A percentile compares a stretch with the other conserved stretches of the same genome.
phyloP scores from a whole-genome alignment of 176 grass and related monocot species.

The Phoenix dactylifera region DNA sequence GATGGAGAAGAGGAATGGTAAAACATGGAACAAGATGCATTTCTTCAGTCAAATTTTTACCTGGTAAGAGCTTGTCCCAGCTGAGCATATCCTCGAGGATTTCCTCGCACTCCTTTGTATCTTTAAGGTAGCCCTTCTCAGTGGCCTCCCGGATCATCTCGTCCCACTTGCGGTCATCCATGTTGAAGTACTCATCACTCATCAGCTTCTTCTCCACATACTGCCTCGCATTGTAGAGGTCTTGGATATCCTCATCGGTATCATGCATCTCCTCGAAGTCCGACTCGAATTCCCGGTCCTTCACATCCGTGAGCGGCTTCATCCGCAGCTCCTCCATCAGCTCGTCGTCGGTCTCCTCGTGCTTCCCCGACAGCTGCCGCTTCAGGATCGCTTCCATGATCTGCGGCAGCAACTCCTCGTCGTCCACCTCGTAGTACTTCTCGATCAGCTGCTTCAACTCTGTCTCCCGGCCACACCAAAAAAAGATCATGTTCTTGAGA shows the following conservation, averaged over 20 bases:
- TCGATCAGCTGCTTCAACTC: constrained; percentile 51
- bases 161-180: constrained; percentile 71
- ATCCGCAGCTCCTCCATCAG: constrained; percentile 47
- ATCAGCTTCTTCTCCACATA: constrained; percentile 75
- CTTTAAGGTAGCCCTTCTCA: constrained; percentile 31
- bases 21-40: neutral
- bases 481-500: neutral
- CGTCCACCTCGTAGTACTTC: constrained; percentile 33
- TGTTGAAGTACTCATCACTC: constrained; percentile 53
- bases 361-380: constrained; percentile 34
- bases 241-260: constrained; percentile 55
- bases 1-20: neutral
- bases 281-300: constrained; percentile 42
- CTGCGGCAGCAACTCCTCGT: constrained; percentile 27
- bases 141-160: constrained; percentile 32
- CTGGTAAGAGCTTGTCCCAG: constrained; percentile 72
- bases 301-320: constrained; percentile 29
- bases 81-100: constrained; percentile 91
- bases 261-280: constrained; percentile 57
- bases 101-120: constrained; percentile 70
- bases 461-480: constrained; percentile 16
- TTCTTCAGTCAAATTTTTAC: constrained; percentile 22
- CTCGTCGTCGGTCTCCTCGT: constrained; percentile 47
- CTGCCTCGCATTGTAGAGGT: constrained; percentile 74
- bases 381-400: constrained; percentile 34